Conservation (phyloP, 1,284 basidiomycete species). For the Neolentinus lepideus region DNA sequence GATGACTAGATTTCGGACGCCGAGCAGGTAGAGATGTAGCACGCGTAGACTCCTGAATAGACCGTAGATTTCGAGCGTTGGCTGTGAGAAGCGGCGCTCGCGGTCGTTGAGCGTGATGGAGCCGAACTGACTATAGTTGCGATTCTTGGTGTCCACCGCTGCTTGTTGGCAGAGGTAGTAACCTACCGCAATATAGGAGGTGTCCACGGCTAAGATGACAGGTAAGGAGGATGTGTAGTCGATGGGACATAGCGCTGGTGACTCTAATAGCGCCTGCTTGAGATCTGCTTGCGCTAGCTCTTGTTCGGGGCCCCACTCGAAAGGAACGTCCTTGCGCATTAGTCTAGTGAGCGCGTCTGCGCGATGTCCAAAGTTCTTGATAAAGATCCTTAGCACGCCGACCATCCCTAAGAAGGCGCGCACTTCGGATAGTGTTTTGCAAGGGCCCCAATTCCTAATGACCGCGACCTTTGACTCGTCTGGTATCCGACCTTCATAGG, state of each 20-base stretch:
- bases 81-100: slow-evolving; percentile 30
- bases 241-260: slow-evolving; percentile 20
- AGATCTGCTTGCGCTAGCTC: slow-evolving; percentile 14
- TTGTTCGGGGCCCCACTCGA: slow-evolving; percentile 17
- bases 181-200: slow-evolving; percentile 26
- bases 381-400: not conserved
- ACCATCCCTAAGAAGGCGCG: slow-evolving; percentile 14
- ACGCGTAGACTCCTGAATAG: slow-evolving; percentile 24
- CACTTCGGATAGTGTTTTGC: slow-evolving; percentile 13
- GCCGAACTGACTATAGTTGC: slow-evolving; percentile 12
- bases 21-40: slow-evolving; percentile 22
- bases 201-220: slow-evolving; percentile 28
- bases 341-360: slow-evolving; percentile 10
- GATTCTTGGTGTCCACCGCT: slow-evolving; percentile 5
- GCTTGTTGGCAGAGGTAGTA: slow-evolving; percentile 24
- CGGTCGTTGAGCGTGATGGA: slow-evolving; percentile 29
- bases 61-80: slow-evolving; percentile 34
- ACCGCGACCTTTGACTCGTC: slow-evolving; percentile 5
- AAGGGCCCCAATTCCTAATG: slow-evolving; percentile 1
- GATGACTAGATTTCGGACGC: slow-evolving; percentile 24
- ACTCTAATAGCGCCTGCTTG: slow-evolving; percentile 15
- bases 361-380: not conserved
- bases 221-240: slow-evolving; percentile 18
- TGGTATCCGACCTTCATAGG: slow-evolving; percentile 14
- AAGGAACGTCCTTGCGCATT: slow-evolving; percentile 13